Conservation (phyloP, 2,329 filamentous ascomycete genomes). For the Aspergillus bombycis region DNA sequence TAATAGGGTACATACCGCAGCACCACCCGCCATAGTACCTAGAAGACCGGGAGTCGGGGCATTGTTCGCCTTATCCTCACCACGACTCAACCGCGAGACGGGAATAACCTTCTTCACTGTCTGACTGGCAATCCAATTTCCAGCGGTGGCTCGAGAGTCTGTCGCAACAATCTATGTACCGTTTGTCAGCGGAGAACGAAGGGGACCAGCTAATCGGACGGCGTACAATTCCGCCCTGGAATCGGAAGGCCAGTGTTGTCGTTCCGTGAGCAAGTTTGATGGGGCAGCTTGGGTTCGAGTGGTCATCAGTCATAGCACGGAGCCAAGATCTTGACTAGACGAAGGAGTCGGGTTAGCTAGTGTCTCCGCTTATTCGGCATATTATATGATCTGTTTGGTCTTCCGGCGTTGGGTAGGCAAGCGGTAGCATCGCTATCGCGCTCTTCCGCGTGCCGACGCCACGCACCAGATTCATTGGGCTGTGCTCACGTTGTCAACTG, state of each 20-base stretch:
- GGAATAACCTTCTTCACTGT: conserved; percentile 98
- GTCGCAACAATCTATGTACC: conserved; percentile 76
- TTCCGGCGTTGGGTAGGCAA: neutral
- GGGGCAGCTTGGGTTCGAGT: conserved; percentile 92
- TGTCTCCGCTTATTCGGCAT: conserved; percentile 3
- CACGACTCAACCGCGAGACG: conserved; percentile 44
- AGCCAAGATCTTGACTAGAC: conserved; percentile 86
- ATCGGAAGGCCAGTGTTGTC: conserved; percentile 95
- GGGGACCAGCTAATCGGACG: neutral
- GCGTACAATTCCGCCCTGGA: conserved; percentile 83
- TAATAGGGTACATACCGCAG: conserved; percentile 62
- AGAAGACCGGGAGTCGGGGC: conserved; percentile 61
- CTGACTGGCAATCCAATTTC: conserved; percentile 99
- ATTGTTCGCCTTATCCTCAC: conserved; percentile 39
- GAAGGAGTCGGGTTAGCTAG: conserved; percentile 16
- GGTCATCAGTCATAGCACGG: conserved; percentile 94
- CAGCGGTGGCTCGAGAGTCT: conserved; percentile 93
- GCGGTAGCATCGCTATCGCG: neutral
- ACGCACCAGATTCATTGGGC: neutral
- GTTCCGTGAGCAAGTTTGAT: conserved; percentile 99
- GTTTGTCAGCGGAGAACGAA: neutral
- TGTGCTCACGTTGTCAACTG: conserved; percentile 77
- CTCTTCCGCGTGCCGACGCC: neutral
- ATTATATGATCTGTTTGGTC: conserved; percentile 1
- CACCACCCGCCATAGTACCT: conserved; percentile 97